Conservation (phyloP, 257 asterid genomes). For the Penstemon barbatus region DNA sequence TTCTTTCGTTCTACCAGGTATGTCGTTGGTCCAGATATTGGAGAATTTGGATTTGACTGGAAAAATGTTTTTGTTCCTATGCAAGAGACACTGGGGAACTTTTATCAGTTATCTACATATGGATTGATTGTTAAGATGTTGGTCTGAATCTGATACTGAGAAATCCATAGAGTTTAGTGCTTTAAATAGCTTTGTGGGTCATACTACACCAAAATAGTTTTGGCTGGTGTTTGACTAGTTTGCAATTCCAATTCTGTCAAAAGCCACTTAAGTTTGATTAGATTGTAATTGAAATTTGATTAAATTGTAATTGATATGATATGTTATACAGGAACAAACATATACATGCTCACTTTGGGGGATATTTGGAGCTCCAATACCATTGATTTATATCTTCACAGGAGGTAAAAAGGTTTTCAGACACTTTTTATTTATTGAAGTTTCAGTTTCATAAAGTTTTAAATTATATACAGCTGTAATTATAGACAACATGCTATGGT, state of each 20-base stretch:
- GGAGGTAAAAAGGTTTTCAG: constrained; percentile 50
- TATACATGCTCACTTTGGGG: constrained; percentile 81
- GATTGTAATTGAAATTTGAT: not conserved
- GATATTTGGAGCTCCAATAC: constrained; percentile 93
- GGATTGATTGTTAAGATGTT: not conserved
- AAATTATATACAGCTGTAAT: not conserved
- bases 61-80: constrained; percentile 1
- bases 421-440: not conserved
- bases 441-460: constrained; percentile 3
- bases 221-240: constrained; percentile 15
- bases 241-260: not conserved
- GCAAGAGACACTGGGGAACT: not conserved
- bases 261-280: constrained; percentile 2
- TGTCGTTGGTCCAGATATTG: constrained; percentile 15
- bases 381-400: constrained; percentile 88
- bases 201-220: not conserved
- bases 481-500: constrained; percentile 1
- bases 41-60: not conserved
- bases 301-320: constrained; percentile 14
- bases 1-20: constrained; percentile 83
- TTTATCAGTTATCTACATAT: constrained; percentile 14
- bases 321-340: constrained; percentile 65
- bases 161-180: constrained; percentile 5
- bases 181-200: constrained; percentile 4
- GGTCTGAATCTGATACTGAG: not conserved